Evolutionary conservation across 441 rosid genomes (phyloP).

Genomic region (Adansonia rubrostipa): DNA sequence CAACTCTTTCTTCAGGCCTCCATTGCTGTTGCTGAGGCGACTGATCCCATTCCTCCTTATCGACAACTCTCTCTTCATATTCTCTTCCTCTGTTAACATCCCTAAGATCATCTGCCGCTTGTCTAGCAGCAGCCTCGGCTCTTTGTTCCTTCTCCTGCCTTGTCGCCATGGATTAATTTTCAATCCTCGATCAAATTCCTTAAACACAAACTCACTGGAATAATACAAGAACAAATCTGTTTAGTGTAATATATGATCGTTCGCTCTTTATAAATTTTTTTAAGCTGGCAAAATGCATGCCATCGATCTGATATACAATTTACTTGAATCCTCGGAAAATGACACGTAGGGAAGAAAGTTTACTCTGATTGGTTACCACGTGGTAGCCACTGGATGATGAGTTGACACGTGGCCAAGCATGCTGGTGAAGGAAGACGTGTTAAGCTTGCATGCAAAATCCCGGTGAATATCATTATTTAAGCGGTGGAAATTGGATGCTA

Average conservation of each 20-base stretch:
- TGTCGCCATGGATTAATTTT: slow-evolving; percentile 44
- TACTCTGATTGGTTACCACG: neutral
- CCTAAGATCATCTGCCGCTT: slow-evolving; percentile 43
- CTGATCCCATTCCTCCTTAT: neutral
- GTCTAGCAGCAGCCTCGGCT: slow-evolving; percentile 47
- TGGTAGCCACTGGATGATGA: neutral
- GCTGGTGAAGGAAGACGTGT: slow-evolving; percentile 1
- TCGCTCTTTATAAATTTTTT: neutral
- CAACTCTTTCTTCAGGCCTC: neutral
- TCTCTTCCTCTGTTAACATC: slow-evolving; percentile 36
- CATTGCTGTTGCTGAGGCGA: slow-evolving; percentile 34
- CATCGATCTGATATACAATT: neutral
- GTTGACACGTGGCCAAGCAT: neutral
- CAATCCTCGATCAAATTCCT: neutral
- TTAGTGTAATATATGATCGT: neutral
- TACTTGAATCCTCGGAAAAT: neutral
- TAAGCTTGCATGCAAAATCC: neutral
- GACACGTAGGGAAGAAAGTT: slow-evolving; percentile 1
- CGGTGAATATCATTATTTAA: neutral
- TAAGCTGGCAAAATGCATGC: neutral
- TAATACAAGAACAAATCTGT: neutral
- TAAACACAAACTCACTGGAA: neutral
- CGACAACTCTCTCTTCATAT: neutral
- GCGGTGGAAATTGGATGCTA: slow-evolving; percentile 20
- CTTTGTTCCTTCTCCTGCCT: slow-evolving; percentile 49